Conservation (phyloP, 1,284 basidiomycete genomes). For the Tilletia walkeri region DNA sequence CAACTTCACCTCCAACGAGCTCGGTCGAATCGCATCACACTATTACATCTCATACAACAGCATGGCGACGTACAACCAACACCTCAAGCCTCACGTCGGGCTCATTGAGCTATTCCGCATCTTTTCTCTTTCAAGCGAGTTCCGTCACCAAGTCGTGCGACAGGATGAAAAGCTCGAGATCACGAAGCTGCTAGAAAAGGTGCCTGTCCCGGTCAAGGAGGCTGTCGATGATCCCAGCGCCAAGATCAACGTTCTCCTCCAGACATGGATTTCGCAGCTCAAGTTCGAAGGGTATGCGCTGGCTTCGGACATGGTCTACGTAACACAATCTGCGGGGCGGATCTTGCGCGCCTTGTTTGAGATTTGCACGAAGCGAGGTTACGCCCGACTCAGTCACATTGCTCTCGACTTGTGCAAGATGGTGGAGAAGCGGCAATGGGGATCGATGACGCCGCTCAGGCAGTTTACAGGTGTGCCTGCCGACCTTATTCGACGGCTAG, state of each 20-base stretch:
- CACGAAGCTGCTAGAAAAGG: conserved; percentile 86
- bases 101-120: conserved; percentile 90
- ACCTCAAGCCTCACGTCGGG: conserved; percentile 81
- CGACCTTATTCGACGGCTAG: conserved; percentile 86
- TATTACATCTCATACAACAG: conserved; percentile 95
- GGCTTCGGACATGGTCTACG: conserved; percentile 95
- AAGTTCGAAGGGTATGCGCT: conserved; percentile 95
- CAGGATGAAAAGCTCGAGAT: conserved; percentile 67
- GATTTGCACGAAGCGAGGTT: conserved; percentile 97
- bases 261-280: conserved; percentile 91
- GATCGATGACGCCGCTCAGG: conserved; percentile 91
- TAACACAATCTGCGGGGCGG: conserved; percentile 62
- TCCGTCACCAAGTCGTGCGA: conserved; percentile 78
- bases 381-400: conserved; percentile 87
- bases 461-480: conserved; percentile 87
- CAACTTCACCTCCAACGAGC: conserved; percentile 65
- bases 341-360: conserved; percentile 97
- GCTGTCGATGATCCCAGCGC: conserved; percentile 91
- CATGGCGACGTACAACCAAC: conserved; percentile 96
- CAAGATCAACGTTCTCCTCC: conserved; percentile 94
- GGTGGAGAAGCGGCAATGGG: conserved; percentile 78
- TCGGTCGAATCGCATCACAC: conserved; percentile 92
- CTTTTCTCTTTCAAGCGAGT: conserved; percentile 94
- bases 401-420: conserved; percentile 96
- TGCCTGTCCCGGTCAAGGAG: conserved; percentile 97